Evolutionary conservation across 495 filamentous ascomycete species (phyloP), one percentile per base, ranked within the genome.

Genomic region (Penicillium mononematosum): DNA sequence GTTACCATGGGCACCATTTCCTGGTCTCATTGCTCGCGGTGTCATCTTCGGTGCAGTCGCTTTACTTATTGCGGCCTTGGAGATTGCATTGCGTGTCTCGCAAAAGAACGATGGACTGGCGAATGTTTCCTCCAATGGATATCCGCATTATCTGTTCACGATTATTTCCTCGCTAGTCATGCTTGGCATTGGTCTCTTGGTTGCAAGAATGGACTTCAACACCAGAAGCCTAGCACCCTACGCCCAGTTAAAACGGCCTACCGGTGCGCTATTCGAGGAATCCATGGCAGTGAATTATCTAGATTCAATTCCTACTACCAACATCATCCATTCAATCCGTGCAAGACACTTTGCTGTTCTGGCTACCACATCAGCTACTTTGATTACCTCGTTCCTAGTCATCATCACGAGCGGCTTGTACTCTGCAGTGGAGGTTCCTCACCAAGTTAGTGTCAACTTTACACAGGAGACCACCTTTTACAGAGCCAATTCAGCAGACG

Each of bases 331-430:
- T 16, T 41, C 59, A 3, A 27, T 53, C 43, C 10, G 14, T 8
- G 11, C n/a, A 8, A 38, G 19, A 19, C 50, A 65, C 34, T 59
- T 49, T 32, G 55, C 62, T 12, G 56, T 65, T 1, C 41, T 47
- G 32, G 41, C 53, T 19, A 59, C 59, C 0, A 55, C 62, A 9
- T 29, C 59, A 14, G 43, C 52, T 31, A 52, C 62, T 1, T 12
- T 38, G 5, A 39, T 53, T 3, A 19, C 46, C 1, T 59, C 39
- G 2, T 55, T 65, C 16, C 43, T 65, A 20, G 59, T 59, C 1
- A 62, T 62, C 16, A 27, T 62, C 2, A 31, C 53, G 3, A 58
- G 62, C 16, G 56, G 58, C 42, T 48, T 65, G 1, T 65, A 65
- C 17, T 59, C 59, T 0, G 24, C 53, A 4, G 24, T 57, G 1